Base-by-base conservation (phyloP, 148 eudicot species). In the Rhododendron ovatum region DNA sequence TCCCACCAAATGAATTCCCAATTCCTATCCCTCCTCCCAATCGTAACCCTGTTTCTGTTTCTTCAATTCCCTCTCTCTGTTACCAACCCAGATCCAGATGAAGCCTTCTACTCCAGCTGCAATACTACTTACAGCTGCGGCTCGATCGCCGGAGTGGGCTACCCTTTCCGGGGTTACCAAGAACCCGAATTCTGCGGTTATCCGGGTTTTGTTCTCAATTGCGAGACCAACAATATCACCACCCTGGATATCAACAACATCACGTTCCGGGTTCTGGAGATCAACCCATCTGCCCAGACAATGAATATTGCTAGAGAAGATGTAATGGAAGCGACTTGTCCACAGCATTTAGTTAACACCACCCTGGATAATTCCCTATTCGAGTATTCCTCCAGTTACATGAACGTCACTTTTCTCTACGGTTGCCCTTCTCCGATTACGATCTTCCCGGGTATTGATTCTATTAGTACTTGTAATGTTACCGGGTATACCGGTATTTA, bases 161-260 rank as follows among this genome's bases (percentile, higher is more conserved):
- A 91, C 80, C 92, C 92, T 14, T 91, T 91, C 83, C 85, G 85
- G 1, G 87, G 91, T 69, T 4, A 7, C 14, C 20, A 22, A 15
- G 73, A 84, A 22, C 89, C 91, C 3, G 63, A 28, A 1, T 53
- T 81, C 78, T 91, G 92, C 30, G 92, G 92, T 20, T 85, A 91
- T 37, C 91, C 91, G n/a, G 86, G 86, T 5, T 57, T 89, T 3
- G 88, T n/a, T 7, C 92, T 91, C 79, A 12, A 45, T 28, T 91
- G 92, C 22, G 3, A 9, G 41, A 65, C 61, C 8, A 47, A 57
- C 57, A 84, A 78, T 11, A 24, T 39, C 1, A 35, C 92, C 50
- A 87, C 80, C 2, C 84, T 91, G 5, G 57, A 78, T 1, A 87
- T 91, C 48, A 50, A 15, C 76, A 61, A 55, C 12, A 5, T 86